Evolutionary conservation across 768 basidiomycete species (phyloP).

Genomic region (Cystobasidiopsis lactophilus): DNA sequence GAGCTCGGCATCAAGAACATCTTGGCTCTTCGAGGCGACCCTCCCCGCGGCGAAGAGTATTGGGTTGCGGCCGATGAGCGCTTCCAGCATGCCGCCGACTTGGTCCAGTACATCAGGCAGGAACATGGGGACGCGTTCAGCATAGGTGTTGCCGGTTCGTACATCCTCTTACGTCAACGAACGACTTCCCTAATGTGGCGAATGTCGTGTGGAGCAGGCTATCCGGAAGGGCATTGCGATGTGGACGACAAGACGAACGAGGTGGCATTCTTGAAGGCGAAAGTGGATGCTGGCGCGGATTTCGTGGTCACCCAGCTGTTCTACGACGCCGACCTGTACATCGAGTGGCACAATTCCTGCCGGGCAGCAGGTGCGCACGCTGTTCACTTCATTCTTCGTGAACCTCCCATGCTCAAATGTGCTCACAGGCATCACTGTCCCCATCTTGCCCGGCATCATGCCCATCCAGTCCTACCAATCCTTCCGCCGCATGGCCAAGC

Average conservation of each 20-base stretch:
- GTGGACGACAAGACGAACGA: slow-evolving; percentile 31
- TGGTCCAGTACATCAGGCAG: slow-evolving; percentile 72
- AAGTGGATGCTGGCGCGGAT: slow-evolving; percentile 84
- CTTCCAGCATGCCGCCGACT: slow-evolving; percentile 64
- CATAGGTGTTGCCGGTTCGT: slow-evolving; percentile 68
- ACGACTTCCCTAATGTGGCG: not conserved
- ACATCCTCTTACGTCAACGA: not conserved
- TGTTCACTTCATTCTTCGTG: not conserved
- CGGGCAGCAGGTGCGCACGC: slow-evolving; percentile 41
- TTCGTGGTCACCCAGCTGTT: slow-evolving; percentile 93
- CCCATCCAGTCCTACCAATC: slow-evolving; percentile 92
- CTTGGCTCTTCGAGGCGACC: slow-evolving; percentile 81
- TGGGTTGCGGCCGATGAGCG: slow-evolving; percentile 68
- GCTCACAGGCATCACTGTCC: slow-evolving; percentile 52
- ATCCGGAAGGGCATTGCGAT: slow-evolving; percentile 73
- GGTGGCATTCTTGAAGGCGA: slow-evolving; percentile 49
- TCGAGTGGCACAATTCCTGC: slow-evolving; percentile 53
- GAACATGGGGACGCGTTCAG: slow-evolving; percentile 71
- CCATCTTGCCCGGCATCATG: slow-evolving; percentile 90
- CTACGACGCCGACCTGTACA: slow-evolving; percentile 77
- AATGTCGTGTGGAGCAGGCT: no score
- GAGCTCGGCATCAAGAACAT: slow-evolving; percentile 65
- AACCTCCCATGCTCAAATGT: not conserved
- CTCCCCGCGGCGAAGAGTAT: slow-evolving; percentile 78
- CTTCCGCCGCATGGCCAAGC: slow-evolving; percentile 69